Evolutionary conservation across 1,284 basidiomycete genomes (phyloP).

Genomic region (Apiotrichum sp.): DNA sequence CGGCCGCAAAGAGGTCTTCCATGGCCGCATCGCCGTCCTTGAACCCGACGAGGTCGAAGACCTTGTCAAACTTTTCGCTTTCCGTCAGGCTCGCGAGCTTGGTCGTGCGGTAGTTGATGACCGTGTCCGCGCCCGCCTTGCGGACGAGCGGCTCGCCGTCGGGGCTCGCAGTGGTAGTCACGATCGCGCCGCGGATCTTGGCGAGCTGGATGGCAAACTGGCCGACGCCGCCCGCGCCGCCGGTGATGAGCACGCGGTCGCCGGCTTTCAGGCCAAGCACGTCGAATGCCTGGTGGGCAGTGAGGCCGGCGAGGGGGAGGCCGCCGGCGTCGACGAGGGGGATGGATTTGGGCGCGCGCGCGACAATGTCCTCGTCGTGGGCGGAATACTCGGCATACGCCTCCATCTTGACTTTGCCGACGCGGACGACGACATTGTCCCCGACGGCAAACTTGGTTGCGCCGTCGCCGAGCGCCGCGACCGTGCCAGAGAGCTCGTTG

Average conservation of each 20-base stretch:
- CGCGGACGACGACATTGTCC: constrained; percentile 50
- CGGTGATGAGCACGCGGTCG: constrained; percentile 46
- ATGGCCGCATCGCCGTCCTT: background rate
- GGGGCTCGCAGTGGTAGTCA: constrained; percentile 48
- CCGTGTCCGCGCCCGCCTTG: constrained; percentile 48
- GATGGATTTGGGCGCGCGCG: constrained; percentile 13
- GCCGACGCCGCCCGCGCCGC: constrained; percentile 49
- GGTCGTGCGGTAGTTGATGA: constrained; percentile 38
- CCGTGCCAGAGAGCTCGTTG: constrained; percentile 48
- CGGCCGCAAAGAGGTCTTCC: constrained; percentile 2
- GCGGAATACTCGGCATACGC: constrained; percentile 47
- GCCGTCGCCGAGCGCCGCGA: constrained; percentile 41
- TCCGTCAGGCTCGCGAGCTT: constrained; percentile 1
- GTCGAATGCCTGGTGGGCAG: constrained; percentile 18
- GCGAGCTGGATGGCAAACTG: constrained; percentile 51
- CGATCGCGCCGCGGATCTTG: constrained; percentile 47
- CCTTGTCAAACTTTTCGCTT: constrained; percentile 12
- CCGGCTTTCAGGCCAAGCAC: constrained; percentile 12
- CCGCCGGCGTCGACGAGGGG: constrained; percentile 14
- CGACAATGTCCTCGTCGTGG: constrained; percentile 2
- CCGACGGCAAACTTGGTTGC: constrained; percentile 36
- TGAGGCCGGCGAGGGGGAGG: constrained; percentile 20
- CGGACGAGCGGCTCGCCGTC: constrained; percentile 47
- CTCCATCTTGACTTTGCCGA: constrained; percentile 42
- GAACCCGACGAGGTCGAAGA: constrained; percentile 17